These are phyloP conservation scores for Chlamydomonas incerta DNA, from an alignment of 139 green algal species.

Conservation along the genomic window DNA sequence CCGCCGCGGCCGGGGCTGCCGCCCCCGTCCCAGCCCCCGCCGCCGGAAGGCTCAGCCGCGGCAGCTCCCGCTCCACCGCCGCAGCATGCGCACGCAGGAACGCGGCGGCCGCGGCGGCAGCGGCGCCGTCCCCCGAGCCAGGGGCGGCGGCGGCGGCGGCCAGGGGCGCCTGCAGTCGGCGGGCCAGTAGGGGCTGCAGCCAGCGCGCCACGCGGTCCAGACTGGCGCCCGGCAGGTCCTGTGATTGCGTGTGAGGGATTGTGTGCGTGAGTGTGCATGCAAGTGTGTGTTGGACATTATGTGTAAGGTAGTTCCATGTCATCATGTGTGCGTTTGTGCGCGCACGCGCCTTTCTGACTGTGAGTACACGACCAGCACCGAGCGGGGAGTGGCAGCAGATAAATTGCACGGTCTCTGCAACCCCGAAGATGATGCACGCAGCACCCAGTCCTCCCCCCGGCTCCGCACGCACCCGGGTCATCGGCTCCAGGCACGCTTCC, in stretches of 20 bases:
- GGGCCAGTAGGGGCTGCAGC: neutral
- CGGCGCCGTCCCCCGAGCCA: neutral
- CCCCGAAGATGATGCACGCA: neutral
- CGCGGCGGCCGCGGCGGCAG: neutral
- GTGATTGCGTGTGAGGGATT: no score
- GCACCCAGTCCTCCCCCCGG: no score
- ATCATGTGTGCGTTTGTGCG: no score
- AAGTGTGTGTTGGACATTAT: no score
- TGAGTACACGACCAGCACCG: no score
- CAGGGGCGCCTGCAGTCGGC: neutral
- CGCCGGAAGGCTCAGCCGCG: neutral
- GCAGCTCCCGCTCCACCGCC: neutral
- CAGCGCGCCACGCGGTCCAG: neutral
- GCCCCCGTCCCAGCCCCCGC: no score
- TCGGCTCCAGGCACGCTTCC: conserved; percentile 1
- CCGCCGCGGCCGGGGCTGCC: no score
- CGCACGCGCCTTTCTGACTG: neutral
- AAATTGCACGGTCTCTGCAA: no score
- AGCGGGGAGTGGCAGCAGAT: neutral
- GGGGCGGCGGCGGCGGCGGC: neutral
- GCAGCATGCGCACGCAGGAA: neutral
- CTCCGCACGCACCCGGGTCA: conserved; percentile 2
- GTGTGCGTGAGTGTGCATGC: no score
- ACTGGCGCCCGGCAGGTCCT: neutral
- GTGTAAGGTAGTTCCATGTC: no score